Evolutionary conservation across 257 asterid species (phyloP), one percentile per base, ranked within the genome.

Genomic region (Oldenlandia corymbosa): DNA sequence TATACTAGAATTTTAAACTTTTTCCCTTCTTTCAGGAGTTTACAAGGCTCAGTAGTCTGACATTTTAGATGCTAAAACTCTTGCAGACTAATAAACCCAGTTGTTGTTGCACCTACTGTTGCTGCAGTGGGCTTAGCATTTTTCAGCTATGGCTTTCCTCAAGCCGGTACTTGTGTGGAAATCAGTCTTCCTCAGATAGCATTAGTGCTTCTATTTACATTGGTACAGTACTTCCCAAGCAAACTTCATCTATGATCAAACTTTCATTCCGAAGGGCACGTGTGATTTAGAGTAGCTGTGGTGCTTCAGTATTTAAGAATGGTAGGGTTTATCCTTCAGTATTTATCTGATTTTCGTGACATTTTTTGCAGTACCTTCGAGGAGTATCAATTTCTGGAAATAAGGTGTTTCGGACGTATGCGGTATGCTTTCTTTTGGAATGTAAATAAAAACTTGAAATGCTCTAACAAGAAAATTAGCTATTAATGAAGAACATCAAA

Each of bases 81-180:
- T 34, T 77, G 78, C 84, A 93, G 99, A 84, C 83, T 87, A 60
- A 85, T 93, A 73, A 93, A 90, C 79, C 99, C 99, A 53, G 81
- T 93, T 62, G 99, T 93, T 71, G 96, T 93, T 58, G 95, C 97
- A 63, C 97, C 99, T 60, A 87, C 99, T 61, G 73, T 85, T 66
- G 88, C 97, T 31, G 82, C 95, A 36, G 84, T 93, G 72, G 96
- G 99, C 68, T 83, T 93, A 76, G 95, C 99, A 55, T 87, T 90
- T 78, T 83, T 93, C 71, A 86, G 95, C 84, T 90, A 80, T 74
- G 99, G 99, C 66, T 93, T 93, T 81, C 96, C 99, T 57, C 97
- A 85, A 74, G 99, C 99, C 32, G 97, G 97, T 62, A 88, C 86
- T 34, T 93, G 99, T 58, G 85, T 90, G 42, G 99, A 93, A 83